phyloP scores from a whole-genome alignment of 345 rosid genomes.

The Camelina laxa region DNA sequence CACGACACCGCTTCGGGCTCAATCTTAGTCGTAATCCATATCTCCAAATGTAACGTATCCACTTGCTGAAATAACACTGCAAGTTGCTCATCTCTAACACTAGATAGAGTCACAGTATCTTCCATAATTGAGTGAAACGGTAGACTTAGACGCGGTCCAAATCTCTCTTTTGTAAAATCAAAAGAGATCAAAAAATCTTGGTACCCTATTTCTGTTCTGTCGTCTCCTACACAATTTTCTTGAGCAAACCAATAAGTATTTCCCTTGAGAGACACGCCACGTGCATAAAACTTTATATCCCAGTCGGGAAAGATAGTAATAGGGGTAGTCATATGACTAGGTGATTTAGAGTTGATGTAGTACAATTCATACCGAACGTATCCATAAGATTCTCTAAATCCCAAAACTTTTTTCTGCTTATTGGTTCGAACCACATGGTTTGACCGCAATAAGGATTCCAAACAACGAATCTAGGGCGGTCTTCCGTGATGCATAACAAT shows the following conservation, averaged over 20 bases:
- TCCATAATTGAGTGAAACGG: not conserved
- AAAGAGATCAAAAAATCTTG: not conserved
- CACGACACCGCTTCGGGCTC: not conserved
- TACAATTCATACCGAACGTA: conserved; percentile 11
- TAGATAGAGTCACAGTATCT: not conserved
- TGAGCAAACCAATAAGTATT: conserved; percentile 27
- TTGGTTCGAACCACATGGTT: not conserved
- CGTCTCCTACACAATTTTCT: not conserved
- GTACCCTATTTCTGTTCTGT: not conserved
- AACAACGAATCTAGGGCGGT: not conserved
- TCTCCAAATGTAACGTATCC: not conserved
- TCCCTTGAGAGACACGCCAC: conserved; percentile 10
- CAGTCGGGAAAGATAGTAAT: conserved; percentile 4
- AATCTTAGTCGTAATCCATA: conserved; percentile 2
- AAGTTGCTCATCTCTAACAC: conserved; percentile 1
- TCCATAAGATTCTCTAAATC: not conserved
- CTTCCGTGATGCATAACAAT: not conserved
- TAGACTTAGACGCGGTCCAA: conserved; percentile 1
- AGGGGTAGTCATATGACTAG: not conserved
- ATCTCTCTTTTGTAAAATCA: not conserved
- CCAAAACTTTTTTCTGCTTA: not conserved
- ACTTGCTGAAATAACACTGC: not conserved
- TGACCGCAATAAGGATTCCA: conserved; percentile 3
- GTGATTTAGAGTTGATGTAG: not conserved
- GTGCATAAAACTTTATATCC: not conserved